A percentile compares a stretch with the other conserved stretches of the same genome.
phyloP scores from a whole-genome alignment of 164 flowering plant species.

The Paratinospora sagittata region DNA sequence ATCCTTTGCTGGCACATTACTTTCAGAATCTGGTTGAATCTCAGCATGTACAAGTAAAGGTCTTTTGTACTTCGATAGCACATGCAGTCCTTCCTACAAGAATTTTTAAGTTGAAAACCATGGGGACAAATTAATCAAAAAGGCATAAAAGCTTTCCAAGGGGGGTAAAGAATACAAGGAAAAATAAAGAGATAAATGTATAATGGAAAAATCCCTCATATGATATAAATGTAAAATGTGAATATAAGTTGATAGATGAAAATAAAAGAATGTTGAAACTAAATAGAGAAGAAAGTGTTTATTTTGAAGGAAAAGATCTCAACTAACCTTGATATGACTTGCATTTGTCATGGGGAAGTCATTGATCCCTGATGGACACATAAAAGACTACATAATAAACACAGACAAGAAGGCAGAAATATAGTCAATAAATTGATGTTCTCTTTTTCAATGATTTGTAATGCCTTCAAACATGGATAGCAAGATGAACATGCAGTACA shows the following conservation, averaged over 20 bases:
- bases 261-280: neutral
- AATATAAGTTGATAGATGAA: no score
- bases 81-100: slow-evolving; percentile 63
- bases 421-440: neutral
- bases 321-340: slow-evolving; percentile 82
- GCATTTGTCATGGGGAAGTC: slow-evolving; percentile 96
- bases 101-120: neutral
- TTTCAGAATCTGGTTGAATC: slow-evolving; percentile 41
- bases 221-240: no score
- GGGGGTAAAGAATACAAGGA: neutral
- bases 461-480: neutral
- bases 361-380: slow-evolving; percentile 98
- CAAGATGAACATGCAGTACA: slow-evolving; percentile 7
- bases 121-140: no score
- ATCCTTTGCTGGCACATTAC: slow-evolving; percentile 23
- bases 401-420: slow-evolving; percentile 15
- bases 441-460: neutral
- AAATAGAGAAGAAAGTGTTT: neutral
- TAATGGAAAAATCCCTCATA: no score
- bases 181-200: no score
- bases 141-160: neutral
- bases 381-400: slow-evolving; percentile 76
- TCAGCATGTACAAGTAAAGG: slow-evolving; percentile 98
- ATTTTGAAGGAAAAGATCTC: slow-evolving; percentile 1
- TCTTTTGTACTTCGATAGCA: slow-evolving; percentile 74